Conservation (phyloP, 1,139 yeast species). For the Taphrina sp. region DNA sequence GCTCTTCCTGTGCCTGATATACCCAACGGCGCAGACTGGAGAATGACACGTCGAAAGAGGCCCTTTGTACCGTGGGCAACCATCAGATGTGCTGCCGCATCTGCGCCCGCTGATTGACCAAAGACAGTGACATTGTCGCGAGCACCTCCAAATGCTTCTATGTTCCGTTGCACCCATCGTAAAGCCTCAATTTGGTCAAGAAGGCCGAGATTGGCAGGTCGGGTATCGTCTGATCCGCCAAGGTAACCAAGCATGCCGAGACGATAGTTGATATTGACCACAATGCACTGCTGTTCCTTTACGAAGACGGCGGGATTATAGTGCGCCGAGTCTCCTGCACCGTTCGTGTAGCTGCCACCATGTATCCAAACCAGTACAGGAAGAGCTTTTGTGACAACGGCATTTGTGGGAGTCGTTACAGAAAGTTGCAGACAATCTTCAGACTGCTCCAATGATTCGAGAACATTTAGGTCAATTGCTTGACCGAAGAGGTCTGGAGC, state of each 20-base stretch:
- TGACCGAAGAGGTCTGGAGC: no score
- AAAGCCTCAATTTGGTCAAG: slow-evolving; percentile 44
- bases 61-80: not conserved
- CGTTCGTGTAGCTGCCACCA: slow-evolving; percentile 46
- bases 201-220: slow-evolving; percentile 42
- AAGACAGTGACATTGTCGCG: slow-evolving; percentile 43
- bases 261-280: slow-evolving; percentile 41
- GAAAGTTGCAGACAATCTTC: no score
- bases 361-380: slow-evolving; percentile 46
- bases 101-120: slow-evolving; percentile 49
- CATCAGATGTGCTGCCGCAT: not conserved
- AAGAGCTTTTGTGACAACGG: not conserved
- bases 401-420: no score
- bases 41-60: not conserved
- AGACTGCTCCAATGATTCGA: no score
- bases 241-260: slow-evolving; percentile 11
- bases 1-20: not conserved
- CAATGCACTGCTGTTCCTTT: slow-evolving; percentile 41
- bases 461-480: no score
- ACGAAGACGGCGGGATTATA: slow-evolving; percentile 44
- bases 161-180: slow-evolving; percentile 45
- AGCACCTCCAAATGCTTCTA: slow-evolving; percentile 45
- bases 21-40: not conserved
- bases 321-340: slow-evolving; percentile 43
- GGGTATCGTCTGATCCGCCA: slow-evolving; percentile 37